Evolutionary conservation across 208 protist species (phyloP), one percentile per base, ranked within the genome.

Genomic region (Trypanosoma mega): DNA sequence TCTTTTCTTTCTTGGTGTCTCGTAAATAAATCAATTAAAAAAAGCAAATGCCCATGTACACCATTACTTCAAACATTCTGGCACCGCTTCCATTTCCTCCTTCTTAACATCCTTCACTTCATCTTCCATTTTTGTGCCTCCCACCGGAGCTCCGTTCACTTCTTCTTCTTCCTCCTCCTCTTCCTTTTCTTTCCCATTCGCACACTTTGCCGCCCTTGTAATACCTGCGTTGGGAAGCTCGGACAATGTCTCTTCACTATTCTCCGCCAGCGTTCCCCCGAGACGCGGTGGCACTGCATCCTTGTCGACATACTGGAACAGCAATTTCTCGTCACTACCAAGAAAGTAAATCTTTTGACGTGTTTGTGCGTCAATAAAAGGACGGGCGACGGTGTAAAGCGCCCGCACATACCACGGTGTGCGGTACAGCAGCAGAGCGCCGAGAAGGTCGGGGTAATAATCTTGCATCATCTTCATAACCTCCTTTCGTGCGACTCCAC

Each of bases 401-500:
- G 65, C 57, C 34, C 60, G 55, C 1, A 87, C 46, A 46, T 85
- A 91, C 80, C 84, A 91, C 46, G 84, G 80, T 12, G 70, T 49
- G 18, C 75, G 74, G 63, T 79, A 85, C 9, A 91, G 54, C 21
- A 85, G 53, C 54, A 77, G 79, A 39, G 59, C 50, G 4, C 65
- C 71, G 18, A 85, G 66, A 48, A 80, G 73, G 68, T 87, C 79
- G 0, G 84, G 84, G 69, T 91, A 91, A 72, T 85, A 78, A 45
- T 87, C 67, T 41, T 80, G 74, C 60, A 91, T 44, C 2, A 87
- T 87, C 49, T 85, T 67, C 67, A 76, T 87, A 16, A 68, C 78
- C 27, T 73, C 54, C 55, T 87, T 85, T 5, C 80, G 69, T 9
- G 75, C 68, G n/a, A 51, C 56, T 3, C 18, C 44, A n/a, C 57